A percentile compares a stretch with the other conserved stretches of the same genome.
Conservation (phyloP, 73 alveolate species). For the Paramecium octaurelia region DNA sequence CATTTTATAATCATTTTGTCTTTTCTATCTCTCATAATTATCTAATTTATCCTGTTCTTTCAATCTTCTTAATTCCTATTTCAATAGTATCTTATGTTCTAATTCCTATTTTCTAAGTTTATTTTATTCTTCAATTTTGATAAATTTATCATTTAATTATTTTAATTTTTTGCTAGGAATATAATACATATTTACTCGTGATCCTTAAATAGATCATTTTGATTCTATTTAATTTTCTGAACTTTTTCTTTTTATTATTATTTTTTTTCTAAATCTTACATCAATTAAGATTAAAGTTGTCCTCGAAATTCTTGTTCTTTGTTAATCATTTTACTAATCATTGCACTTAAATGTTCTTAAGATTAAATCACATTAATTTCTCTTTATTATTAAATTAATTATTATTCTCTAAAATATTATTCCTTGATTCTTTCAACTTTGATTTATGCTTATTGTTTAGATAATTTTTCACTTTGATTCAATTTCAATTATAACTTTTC, state of each 20-base stretch:
- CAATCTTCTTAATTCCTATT: constrained; percentile 32
- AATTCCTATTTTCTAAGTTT: neutral
- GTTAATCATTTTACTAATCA: constrained; percentile 18
- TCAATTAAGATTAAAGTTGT: neutral
- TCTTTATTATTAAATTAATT: neutral
- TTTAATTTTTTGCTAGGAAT: neutral
- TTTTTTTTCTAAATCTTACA: constrained; percentile 1
- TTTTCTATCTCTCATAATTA: constrained; percentile 34
- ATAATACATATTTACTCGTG: neutral
- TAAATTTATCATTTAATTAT: constrained; percentile 26
- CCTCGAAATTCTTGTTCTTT: constrained; percentile 40
- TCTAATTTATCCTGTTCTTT: constrained; percentile 43
- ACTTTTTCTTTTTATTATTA: neutral
- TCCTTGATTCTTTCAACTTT: constrained; percentile 30
- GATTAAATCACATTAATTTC: neutral
- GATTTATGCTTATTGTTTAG: neutral
- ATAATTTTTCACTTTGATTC: neutral
- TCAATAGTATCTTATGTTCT: constrained; percentile 11
- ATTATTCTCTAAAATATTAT: neutral
- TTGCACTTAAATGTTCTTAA: neutral
- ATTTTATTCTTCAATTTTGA: constrained; percentile 11
- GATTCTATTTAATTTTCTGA: neutral
- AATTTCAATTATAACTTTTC: neutral
- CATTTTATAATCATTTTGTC: constrained; percentile 42
- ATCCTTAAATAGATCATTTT: neutral